Evolutionary conservation across 2,329 filamentous ascomycete species (phyloP), one percentile per base, ranked within the genome.

Genomic region (Penicillium sp.): DNA sequence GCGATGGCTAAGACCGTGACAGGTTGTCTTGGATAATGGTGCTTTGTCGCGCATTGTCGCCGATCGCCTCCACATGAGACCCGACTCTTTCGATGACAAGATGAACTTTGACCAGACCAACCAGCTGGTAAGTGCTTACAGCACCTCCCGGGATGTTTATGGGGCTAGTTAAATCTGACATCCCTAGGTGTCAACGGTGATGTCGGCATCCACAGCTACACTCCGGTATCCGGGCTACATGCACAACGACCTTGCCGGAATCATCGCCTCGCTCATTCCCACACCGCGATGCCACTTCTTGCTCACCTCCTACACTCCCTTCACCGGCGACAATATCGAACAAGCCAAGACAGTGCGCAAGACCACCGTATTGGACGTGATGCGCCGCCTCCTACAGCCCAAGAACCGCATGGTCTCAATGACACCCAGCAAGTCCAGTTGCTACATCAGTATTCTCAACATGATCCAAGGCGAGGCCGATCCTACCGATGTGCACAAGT

Each of bases 351-450:
- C 94, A 1, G 92, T 99, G 36, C 91, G 96, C 62, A 99, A 98
- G 79, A 99, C 96, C 2, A 99, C 95, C 1, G 95, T 99, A 9
- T 79, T 99, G 41, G 95, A 99, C 74, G 96, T 99, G 62, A 99
- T 99, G 95, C 87, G 95, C 58, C 86, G 95, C 60, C 82, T 99
- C 24, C 82, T 99, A 59, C 96, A 99, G 78, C 95, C 95, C 40
- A 99, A 99, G 83, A 99, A 99, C 78, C 89, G 96, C 74, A 99
- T 99, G 95, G 95, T 99, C 47, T 96, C 93, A 24, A 96, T 95
- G 22, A 89, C 92, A 57, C 93, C 94, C 1, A 91, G 90, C 70
- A 98, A 98, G 81, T 96, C 92, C 81, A 97, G 92, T 79, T 99
- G 95, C 81, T 99, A 99, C 81, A 98, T 99, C 72, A 96, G 92